Percentiles rank a stretch among this genome's conserved stretches.
phyloP scores from a whole-genome alignment of 2,329 filamentous ascomycete genomes.

The Ophiostoma novo-ulmi region DNA sequence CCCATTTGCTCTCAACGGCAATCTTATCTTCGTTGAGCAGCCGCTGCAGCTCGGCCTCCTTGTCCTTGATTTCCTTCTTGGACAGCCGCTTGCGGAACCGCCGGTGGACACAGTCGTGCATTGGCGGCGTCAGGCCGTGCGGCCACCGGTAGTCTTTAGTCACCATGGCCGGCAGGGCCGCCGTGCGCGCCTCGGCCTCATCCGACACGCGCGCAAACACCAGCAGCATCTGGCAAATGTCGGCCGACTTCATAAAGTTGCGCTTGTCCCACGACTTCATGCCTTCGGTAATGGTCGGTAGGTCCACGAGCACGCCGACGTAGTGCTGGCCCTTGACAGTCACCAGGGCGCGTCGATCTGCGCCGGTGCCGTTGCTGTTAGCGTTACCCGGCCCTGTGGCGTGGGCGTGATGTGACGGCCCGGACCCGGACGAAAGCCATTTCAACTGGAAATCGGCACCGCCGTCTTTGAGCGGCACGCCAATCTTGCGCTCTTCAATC shows the following conservation, averaged over 20 bases:
- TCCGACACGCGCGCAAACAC: conserved; percentile 64
- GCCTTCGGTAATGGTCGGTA: conserved; percentile 81
- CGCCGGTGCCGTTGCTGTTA: neutral
- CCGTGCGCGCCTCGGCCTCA: conserved; percentile 61
- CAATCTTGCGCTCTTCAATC: conserved; percentile 72
- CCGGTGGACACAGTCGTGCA: conserved; percentile 77
- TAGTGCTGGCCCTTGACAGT: conserved; percentile 65
- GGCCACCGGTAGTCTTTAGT: conserved; percentile 68
- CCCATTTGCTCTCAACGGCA: conserved; percentile 55
- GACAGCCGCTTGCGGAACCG: conserved; percentile 79
- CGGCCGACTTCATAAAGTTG: conserved; percentile 80
- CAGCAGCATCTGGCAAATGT: conserved; percentile 84
- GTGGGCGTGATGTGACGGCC: neutral
- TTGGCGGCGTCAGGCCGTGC: conserved; percentile 80
- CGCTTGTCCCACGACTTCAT: conserved; percentile 94
- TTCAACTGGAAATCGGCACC: conserved; percentile 75
- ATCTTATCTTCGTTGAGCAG: conserved; percentile 65
- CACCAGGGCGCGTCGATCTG: conserved; percentile 60
- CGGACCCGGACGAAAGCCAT: conserved; percentile 54
- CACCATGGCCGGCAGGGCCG: conserved; percentile 66
- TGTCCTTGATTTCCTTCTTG: conserved; percentile 77
- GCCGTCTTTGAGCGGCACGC: conserved; percentile 55
- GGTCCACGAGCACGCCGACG: conserved; percentile 72
- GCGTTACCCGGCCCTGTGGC: neutral
- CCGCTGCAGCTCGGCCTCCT: conserved; percentile 72